Evolutionary conservation across 495 filamentous ascomycete species (phyloP).

Genomic region (Penicillium parvum): DNA sequence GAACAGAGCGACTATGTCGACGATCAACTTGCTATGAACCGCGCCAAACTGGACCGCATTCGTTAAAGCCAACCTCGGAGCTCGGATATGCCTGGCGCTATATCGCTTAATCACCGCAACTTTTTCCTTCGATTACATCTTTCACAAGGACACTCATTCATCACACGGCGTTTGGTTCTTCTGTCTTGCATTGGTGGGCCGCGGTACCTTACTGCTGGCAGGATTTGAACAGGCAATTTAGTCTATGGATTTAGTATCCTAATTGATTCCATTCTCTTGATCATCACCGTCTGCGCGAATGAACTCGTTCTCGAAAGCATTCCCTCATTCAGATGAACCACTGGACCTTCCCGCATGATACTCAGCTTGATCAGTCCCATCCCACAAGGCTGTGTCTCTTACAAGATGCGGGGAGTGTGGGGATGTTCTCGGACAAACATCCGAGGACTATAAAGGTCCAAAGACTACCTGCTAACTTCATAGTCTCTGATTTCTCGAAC

Average conservation of each 20-base stretch:
- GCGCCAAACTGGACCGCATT: constrained; percentile 60
- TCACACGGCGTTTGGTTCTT: constrained; percentile 22
- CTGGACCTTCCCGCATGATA: too few species aligned
- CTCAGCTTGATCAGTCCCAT: too few species aligned
- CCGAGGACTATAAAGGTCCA: too few species aligned
- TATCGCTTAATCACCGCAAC: constrained; percentile 20
- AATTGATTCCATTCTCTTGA: not conserved
- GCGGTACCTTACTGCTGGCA: not conserved
- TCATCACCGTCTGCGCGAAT: too few species aligned
- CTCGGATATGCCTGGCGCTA: constrained; percentile 35
- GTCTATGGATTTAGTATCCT: constrained; percentile 20
- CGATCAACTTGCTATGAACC: constrained; percentile 66
- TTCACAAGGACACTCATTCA: constrained; percentile 15
- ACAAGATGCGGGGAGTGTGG: not conserved
- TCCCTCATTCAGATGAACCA: not conserved
- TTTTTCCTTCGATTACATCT: constrained; percentile 1
- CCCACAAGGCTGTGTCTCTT: too few species aligned
- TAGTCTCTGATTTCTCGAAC: too few species aligned
- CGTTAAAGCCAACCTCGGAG: constrained; percentile 31
- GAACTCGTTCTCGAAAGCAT: too few species aligned
- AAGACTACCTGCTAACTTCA: too few species aligned
- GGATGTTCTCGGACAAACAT: not conserved
- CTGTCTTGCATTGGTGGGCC: constrained; percentile 7
- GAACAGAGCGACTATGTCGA: constrained; percentile 64
- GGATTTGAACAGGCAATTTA: constrained; percentile 14